Base-by-base conservation (phyloP, 176 grass and related monocot species). In the Triticum urartu region DNA sequence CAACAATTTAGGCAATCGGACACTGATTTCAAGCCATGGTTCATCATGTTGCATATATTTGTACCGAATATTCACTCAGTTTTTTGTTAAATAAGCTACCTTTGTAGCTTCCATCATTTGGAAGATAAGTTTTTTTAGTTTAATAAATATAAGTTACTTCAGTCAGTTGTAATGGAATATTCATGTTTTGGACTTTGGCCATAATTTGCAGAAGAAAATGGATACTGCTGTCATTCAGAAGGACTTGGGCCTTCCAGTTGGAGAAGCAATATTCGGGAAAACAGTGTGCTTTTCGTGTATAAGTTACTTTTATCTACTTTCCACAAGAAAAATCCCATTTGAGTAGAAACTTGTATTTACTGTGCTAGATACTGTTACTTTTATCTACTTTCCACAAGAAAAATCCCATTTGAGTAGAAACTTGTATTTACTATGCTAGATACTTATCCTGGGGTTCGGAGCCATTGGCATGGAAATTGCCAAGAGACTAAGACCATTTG, bases 381-480 rank as follows among this genome's bases (percentile, higher is more conserved):
- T 39, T 39, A 39, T 39, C 38, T 39, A 39, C 38, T 39, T 39
- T 39, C 38, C 38, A 2, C 38, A 39, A 39, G 38, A 39, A 39
- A 39, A 39, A 39, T 9, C 38, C 38, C 38, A 39, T 39, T 39
- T 39, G 38, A 39, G 38, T 39, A 39, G 1, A 9, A 39, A 39
- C 59, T 24, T 85, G 45, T 87, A 82, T 39, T 60, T 72, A 42
- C 81, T 65, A 9, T 92, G 88, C 14, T 87, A 98, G 96, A 83
- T 98, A 62, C 87, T 92, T 77, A 94, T 98, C 64, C 87, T 98
- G 40, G 93, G 96, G 47, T 98, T 98, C 59, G 96, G 96, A 65
- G 88, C 93, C 84, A 98, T 98, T 80, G 96, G 96, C 5, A 48
- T 91, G 33, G 93, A 95, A 75, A 8, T 98, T 84, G 91, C 96